Base-by-base conservation (phyloP, 2,329 filamentous ascomycete species). In the Xylaria sp. region DNA sequence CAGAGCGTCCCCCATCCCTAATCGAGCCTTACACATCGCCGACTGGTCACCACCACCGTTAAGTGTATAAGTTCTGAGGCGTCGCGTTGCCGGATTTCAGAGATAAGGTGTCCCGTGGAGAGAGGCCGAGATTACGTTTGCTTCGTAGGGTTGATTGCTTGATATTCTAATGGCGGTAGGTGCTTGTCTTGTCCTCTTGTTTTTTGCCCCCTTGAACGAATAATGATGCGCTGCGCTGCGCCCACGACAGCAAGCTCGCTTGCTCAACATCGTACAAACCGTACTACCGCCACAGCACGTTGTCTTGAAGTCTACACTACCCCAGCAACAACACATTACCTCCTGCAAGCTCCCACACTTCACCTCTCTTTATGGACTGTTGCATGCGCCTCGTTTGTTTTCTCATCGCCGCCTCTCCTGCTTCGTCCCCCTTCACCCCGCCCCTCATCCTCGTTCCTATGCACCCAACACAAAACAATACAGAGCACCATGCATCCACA, bases 131-230 rank as follows among this genome's bases (percentile, higher is more conserved):
- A 61, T 60, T 42, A 58, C 33, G 42, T 46, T 67, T 69, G 57
- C 53, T 62, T 65, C 53, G 60, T 57, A 65, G 58, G 69, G 67
- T 63, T 51, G 63, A 71, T 65, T 49, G 64, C n/a, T 71, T 63
- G 49, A 69, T 56, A 67, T 67, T 65, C 64, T 71, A 69, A 71
- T 71, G 69, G 69, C 69, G 67, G 69, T 71, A 71, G 58, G 69
- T 71, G 2, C 11, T 38, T 23, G 23, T 61, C 26, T 38, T 23
- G 23, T 61, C 26, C 51, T 40, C 36, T 48, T 48, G 13, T 36
- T 53, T 48, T 40, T 13, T 40, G 7, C 15, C 38, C 38, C 38
- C 13, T 40, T 13, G 13, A 6, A 33, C 4, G 9, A 4, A n/a
- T 59, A 36, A 49, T 6, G 20, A 58, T 67, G 51, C 53, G 59